Conservation (phyloP, 306 rosid genomes). For the Lablab purpureus region DNA sequence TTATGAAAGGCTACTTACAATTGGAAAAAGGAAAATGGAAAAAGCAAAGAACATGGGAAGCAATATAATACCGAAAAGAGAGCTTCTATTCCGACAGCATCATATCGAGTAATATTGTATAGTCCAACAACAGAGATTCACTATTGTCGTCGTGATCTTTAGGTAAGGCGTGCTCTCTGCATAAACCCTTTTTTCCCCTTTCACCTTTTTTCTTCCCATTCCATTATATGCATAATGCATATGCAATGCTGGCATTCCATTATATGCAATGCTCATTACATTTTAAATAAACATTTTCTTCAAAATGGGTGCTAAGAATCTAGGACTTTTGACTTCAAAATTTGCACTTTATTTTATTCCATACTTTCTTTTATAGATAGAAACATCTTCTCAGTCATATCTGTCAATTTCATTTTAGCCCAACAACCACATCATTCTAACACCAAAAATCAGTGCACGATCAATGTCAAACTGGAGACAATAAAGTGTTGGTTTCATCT, state of each 20-base stretch:
- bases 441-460: slow-evolving; percentile 35
- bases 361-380: no score
- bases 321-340: slow-evolving; percentile 63
- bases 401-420: slow-evolving; percentile 35
- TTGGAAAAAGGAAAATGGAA: neutral
- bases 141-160: slow-evolving; percentile 34
- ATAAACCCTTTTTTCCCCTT: neutral
- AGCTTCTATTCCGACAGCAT: slow-evolving; percentile 75
- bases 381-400: slow-evolving; percentile 27
- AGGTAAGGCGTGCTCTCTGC: slow-evolving; percentile 40
- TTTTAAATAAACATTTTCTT: slow-evolving; percentile 38
- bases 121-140: slow-evolving; percentile 38
- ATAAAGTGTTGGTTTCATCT: neutral
- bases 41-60: slow-evolving; percentile 24
- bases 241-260: slow-evolving; percentile 6
- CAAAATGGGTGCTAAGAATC: slow-evolving; percentile 61
- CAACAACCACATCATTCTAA: neutral
- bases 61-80: slow-evolving; percentile 38
- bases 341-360: slow-evolving; percentile 21
- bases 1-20: neutral
- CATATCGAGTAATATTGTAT: slow-evolving; percentile 46
- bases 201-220: slow-evolving; percentile 25
- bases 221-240: neutral
- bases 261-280: slow-evolving; percentile 19
- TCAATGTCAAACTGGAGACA: slow-evolving; percentile 6